A percentile compares a stretch with the other conserved stretches of the same genome.
Evolutionary conservation across 2,329 filamentous ascomycete genomes (phyloP).

Genomic region (Neospermospora avenae): DNA sequence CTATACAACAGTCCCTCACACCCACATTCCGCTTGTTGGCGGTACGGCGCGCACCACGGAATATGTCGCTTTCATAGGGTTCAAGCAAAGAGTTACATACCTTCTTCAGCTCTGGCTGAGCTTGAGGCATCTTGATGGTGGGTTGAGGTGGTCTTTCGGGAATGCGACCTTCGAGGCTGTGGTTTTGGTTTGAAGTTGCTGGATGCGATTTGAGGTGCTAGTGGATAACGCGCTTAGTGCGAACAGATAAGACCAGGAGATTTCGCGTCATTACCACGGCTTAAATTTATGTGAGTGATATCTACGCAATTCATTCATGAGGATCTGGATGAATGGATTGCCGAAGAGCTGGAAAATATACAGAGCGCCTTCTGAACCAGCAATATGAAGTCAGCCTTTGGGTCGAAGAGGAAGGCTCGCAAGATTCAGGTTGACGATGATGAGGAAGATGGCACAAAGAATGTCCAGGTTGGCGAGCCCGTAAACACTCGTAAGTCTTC

Average conservation of each 20-base stretch:
- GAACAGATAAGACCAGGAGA: background rate
- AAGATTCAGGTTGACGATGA: conserved; percentile 71
- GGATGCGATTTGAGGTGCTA: conserved; percentile 12
- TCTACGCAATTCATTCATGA: background rate
- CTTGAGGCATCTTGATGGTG: conserved; percentile 76
- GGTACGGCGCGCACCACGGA: conserved; percentile 13
- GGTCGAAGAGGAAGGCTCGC: conserved; percentile 64
- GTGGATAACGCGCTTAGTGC: background rate
- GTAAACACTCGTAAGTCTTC: conserved; percentile 29
- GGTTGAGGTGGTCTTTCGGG: conserved; percentile 15
- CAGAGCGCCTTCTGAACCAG: background rate
- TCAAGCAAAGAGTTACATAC: conserved; percentile 45
- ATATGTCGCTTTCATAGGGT: background rate
- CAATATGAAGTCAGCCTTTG: conserved; percentile 41
- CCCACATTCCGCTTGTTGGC: conserved; percentile 14
- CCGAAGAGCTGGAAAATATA: background rate
- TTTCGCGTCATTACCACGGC: background rate
- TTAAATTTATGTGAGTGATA: background rate
- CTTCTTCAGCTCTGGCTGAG: conserved; percentile 98
- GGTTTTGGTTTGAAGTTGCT: conserved; percentile 12
- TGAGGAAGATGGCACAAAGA: conserved; percentile 46
- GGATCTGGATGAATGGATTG: background rate
- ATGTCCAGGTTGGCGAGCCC: conserved; percentile 14
- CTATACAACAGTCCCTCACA: conserved; percentile 27
- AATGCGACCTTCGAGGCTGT: conserved; percentile 11